Base-by-base conservation (phyloP, 2,329 filamentous ascomycete species). In the Talaromyces sp. region DNA sequence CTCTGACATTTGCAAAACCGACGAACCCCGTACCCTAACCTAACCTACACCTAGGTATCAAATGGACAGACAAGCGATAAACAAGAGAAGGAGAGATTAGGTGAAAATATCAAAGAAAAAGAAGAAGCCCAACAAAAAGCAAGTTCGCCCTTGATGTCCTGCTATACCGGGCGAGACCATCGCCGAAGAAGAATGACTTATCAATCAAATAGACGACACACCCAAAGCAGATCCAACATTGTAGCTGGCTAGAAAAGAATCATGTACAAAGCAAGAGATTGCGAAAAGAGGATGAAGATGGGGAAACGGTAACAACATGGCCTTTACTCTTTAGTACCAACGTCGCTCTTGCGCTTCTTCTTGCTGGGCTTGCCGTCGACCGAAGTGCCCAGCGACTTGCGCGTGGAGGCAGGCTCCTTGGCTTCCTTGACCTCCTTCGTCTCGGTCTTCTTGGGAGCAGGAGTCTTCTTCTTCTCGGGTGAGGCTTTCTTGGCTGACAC, bases 301-400 rank as follows among this genome's bases (percentile, higher is more conserved):
- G 50, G 27, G 27, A 27, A 36, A 3, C 12, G 16, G 23, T 33
- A 27, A 14, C 28, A 23, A 55, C 4, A 14, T 9, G 4, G 23
- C 14, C 4, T 47, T 52, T 66, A 71, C 59, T 71, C 68, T 14
- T 69, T 66, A 30, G 34, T 64, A 33, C 52, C 67, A 40, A 65
- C 73, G 64, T 79, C 77, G 66, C 78, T 80, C 76, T 80, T 80
- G 65, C 76, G 74, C 77, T 81, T 82, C 74, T 81, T 82, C 67
- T 72, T 74, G 42, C 67, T 68, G 65, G 74, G 73, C 68, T 75
- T 77, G 50, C 60, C 63, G 18, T 76, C 74, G 2, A 68, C 66
- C 4, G 64, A 16, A 16, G 28, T 42, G 18, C 31, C 67, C 51
- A 71, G 69, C 14, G 70, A 63, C 57, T 75, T 74, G 54, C 71